Evolutionary conservation across 306 rosid species (phyloP), one percentile per base, ranked within the genome.

Genomic region (Acacia melanoxylon): DNA sequence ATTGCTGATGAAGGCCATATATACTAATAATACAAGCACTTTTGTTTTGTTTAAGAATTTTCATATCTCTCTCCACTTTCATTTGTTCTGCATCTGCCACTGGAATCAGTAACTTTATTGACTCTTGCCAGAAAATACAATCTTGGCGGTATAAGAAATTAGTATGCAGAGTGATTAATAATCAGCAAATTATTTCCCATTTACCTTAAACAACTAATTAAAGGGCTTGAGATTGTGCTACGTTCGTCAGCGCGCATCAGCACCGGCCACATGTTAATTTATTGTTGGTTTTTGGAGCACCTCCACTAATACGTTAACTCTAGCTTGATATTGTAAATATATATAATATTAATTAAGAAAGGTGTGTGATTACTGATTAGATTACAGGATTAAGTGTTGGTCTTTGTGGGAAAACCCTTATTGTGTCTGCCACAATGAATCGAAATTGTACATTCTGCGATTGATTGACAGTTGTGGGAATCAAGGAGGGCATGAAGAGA

Each of bases 381-480:
- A 58, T 22, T 10, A 76, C 62, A 54, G 25, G 62, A 68, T 41
- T 68, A n/a, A 74, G 58, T 77, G 82, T 82, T 72, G 27, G 72
- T 16, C n/a, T 24, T 75, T 75, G 87, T 88, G 89, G 87, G 81
- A 68, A 83, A 83, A 83, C 68, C 79, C 74, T 88, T 75, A 88
- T 83, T 77, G 65, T 88, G 91, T 88, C 91, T 81, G 91, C 91
- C 91, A 88, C 89, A 4, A 20, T 76, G 68, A 66, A 80, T 61
- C 68, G 77, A 19, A 45, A 42, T 77, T 51, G 72, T 45, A 71
- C 80, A 69, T 31, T 63, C 24, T 69, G 49, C 44, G 86, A 84
- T 63, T 52, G 86, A 84, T 63, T 79, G 78, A 87, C 77, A 56
- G 61, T 54, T 83, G 91, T 85, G 82, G 89, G 91, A 80, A 88